Conservation (phyloP, 2,329 filamentous ascomycete species). For the Zasmidium cellare region DNA sequence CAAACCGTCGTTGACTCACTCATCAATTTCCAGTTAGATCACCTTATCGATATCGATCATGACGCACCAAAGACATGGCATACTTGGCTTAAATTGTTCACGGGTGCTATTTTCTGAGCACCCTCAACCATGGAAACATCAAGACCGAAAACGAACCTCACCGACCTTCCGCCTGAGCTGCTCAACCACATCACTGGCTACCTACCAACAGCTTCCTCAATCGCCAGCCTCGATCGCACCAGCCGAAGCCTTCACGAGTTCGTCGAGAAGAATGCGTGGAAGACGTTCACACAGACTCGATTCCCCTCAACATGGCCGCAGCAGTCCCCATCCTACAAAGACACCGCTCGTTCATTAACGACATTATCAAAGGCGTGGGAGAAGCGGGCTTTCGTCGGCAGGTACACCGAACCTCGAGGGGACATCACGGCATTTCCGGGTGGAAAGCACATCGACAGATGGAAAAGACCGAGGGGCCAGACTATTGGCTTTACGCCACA, state of each 20-base stretch:
- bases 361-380: conserved; percentile 60
- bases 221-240: conserved; percentile 47
- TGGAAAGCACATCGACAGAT: conserved; percentile 31
- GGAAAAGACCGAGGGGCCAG: conserved; percentile 46
- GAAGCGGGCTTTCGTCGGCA: conserved; percentile 55
- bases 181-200: conserved; percentile 38
- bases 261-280: conserved; percentile 48
- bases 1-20: too few relatives aligned
- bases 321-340: conserved; percentile 47
- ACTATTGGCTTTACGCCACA: conserved; percentile 61
- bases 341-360: conserved; percentile 56
- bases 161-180: conserved; percentile 41
- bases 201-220: conserved; percentile 47
- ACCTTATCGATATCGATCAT: too few relatives aligned
- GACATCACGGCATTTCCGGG: conserved; percentile 36
- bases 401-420: conserved; percentile 49
- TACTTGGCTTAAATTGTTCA: too few relatives aligned
- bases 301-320: conserved; percentile 45
- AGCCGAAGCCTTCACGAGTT: conserved; percentile 48
- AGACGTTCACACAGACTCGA: conserved; percentile 47
- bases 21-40: too few relatives aligned
- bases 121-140: background rate
- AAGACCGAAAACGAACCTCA: conserved; percentile 14
- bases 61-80: too few relatives aligned
- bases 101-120: too few relatives aligned